phyloP scores from a whole-genome alignment of 345 rosid genomes.

The Eutrema japonicum region DNA sequence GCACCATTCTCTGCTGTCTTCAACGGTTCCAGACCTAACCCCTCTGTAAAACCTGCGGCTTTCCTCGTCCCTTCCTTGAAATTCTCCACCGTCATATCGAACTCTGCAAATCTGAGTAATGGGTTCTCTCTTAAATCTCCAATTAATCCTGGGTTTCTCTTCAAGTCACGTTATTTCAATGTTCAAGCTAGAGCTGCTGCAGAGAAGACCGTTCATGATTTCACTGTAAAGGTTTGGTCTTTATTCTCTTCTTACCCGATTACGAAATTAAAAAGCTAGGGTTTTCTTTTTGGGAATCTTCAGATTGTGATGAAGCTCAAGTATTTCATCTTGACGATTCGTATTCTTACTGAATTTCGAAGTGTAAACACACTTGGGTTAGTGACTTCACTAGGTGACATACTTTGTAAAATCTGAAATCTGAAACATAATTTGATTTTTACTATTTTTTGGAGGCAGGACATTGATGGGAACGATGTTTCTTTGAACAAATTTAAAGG shows the following conservation, averaged over 20 bases:
- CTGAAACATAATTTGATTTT: not conserved
- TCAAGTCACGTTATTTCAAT: conserved; percentile 49
- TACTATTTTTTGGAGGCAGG: conserved; percentile 51
- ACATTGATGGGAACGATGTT: conserved; percentile 82
- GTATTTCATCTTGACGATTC: not conserved
- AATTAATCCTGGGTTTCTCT: conserved; percentile 41
- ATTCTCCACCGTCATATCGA: conserved; percentile 54
- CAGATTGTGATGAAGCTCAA: not conserved
- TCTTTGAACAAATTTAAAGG: conserved; percentile 81
- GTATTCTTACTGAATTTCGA: not conserved
- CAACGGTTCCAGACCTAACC: conserved; percentile 37
- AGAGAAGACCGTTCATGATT: conserved; percentile 70
- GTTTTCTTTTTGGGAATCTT: conserved; percentile 8
- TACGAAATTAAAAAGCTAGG: conserved; percentile 5
- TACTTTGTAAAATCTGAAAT: not conserved
- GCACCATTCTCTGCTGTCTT: conserved; percentile 47
- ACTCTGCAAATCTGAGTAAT: conserved; percentile 52
- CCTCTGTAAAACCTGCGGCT: conserved; percentile 43
- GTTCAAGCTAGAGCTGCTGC: conserved; percentile 75
- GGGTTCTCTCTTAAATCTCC: conserved; percentile 54
- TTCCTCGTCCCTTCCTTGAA: conserved; percentile 48
- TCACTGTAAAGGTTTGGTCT: conserved; percentile 69
- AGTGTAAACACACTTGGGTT: not conserved
- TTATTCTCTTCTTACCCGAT: conserved; percentile 3
- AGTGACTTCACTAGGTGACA: not conserved